Percentiles rank a stretch among this genome's conserved stretches.
Conservation (phyloP, 345 rosid species). For the Erodium maritimum region DNA sequence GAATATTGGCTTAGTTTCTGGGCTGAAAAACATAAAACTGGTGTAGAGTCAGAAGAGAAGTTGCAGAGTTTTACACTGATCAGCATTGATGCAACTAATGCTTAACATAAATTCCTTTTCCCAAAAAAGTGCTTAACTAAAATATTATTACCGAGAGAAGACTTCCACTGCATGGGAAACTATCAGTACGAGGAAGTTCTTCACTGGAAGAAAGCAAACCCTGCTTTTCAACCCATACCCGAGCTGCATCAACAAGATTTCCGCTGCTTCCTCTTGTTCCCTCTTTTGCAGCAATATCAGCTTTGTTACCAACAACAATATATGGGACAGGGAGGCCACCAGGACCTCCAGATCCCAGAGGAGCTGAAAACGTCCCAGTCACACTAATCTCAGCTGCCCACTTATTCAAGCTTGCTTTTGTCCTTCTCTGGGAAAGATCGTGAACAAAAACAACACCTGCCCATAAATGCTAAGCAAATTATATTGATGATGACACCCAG, state of each 20-base stretch:
- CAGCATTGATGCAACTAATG: not conserved
- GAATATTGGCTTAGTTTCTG: no score
- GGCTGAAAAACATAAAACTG: no score
- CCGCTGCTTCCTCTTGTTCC: slow-evolving; percentile 94
- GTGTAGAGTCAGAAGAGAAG: no score
- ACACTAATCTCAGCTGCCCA: slow-evolving; percentile 92
- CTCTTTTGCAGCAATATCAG: slow-evolving; percentile 85
- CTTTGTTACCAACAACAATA: slow-evolving; percentile 89
- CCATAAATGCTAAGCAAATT: slow-evolving; percentile 1
- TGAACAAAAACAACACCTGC: slow-evolving; percentile 96
- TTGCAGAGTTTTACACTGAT: not conserved
- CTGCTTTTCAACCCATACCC: slow-evolving; percentile 99
- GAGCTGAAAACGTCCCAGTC: slow-evolving; percentile 88
- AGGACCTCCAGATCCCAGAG: slow-evolving; percentile 88
- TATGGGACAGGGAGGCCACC: slow-evolving; percentile 97
- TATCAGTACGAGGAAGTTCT: slow-evolving; percentile 90
- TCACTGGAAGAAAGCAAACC: slow-evolving; percentile 87
- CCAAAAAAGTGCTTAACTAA: slow-evolving; percentile 3
- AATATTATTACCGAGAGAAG: slow-evolving; percentile 57
- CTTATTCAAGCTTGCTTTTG: slow-evolving; percentile 84
- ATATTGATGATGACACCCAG: not conserved
- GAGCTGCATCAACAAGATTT: slow-evolving; percentile 96
- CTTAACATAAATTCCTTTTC: not conserved
- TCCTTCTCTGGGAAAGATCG: slow-evolving; percentile 93
- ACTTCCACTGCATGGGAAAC: slow-evolving; percentile 83